These are phyloP conservation scores for Plenodomus tracheiphilus DNA, from an alignment of 2,329 filamentous ascomycete genomes.

Conservation along the genomic window DNA sequence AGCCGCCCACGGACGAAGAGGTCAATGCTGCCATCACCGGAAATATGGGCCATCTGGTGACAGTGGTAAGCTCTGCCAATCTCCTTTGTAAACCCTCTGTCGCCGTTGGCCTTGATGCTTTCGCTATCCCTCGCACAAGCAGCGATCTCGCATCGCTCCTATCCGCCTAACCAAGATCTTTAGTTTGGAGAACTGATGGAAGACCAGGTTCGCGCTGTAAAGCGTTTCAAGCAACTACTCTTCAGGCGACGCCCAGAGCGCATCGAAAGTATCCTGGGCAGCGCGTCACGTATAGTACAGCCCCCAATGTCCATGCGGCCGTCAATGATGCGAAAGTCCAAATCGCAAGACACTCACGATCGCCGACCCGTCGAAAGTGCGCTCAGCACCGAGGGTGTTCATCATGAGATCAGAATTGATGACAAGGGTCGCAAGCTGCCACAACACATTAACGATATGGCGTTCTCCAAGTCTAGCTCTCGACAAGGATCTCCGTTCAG, in stretches of 20 bases:
- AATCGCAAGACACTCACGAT: constrained; percentile 57
- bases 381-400: constrained; percentile 58
- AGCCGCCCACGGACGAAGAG: constrained; percentile 86
- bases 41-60: constrained; percentile 84
- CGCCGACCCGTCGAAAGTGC: constrained; percentile 54
- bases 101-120: too few relatives aligned
- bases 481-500: constrained; percentile 10
- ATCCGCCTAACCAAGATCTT: constrained; percentile 3
- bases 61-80: constrained; percentile 62
- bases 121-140: too few relatives aligned
- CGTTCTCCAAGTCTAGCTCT: constrained; percentile 19
- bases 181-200: not conserved
- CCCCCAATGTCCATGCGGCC: constrained; percentile 59
- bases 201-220: constrained; percentile 80
- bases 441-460: constrained; percentile 23
- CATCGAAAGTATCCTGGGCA: constrained; percentile 63
- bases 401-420: constrained; percentile 50
- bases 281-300: constrained; percentile 60
- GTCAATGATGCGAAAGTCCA: constrained; percentile 47
- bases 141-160: not conserved
- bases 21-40: constrained; percentile 87
- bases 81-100: too few relatives aligned
- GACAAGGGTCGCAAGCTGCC: constrained; percentile 29
- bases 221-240: constrained; percentile 80
- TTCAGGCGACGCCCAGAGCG: constrained; percentile 58